Conservation (phyloP, 129 eudicot species). For the Pseudognaphalium luteoalbum region DNA sequence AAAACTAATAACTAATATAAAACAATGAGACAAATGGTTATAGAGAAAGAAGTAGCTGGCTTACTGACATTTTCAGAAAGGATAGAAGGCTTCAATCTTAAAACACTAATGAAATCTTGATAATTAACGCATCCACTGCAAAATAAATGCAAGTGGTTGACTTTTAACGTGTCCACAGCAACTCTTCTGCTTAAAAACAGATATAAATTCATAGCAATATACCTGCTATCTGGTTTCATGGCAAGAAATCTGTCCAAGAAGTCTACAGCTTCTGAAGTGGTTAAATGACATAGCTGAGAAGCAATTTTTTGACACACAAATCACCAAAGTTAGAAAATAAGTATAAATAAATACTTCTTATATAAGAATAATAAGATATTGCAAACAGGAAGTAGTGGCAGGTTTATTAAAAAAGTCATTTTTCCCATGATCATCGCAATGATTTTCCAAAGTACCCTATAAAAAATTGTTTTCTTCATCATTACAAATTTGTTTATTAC, state of each 20-base stretch:
- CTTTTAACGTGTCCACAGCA: background rate
- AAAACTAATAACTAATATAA: background rate
- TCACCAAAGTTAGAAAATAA: background rate
- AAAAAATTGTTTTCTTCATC: background rate
- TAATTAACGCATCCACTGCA: conserved; percentile 71
- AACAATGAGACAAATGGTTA: background rate
- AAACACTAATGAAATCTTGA: conserved; percentile 60
- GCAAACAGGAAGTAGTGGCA: background rate
- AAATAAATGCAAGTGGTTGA: conserved; percentile 18
- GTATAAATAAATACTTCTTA: background rate
- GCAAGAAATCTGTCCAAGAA: conserved; percentile 77
- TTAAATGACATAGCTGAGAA: conserved; percentile 62
- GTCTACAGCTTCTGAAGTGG: conserved; percentile 69
- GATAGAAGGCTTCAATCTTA: conserved; percentile 67
- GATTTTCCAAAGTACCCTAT: background rate
- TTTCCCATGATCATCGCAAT: background rate
- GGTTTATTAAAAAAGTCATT: background rate
- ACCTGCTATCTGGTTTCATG: conserved; percentile 91
- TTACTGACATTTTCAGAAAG: conserved; percentile 65
- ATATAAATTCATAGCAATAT: conserved; percentile 10
- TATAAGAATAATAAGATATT: too few species aligned
- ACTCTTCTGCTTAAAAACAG: conserved; percentile 3
- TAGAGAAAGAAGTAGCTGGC: conserved; percentile 12
- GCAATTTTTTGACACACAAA: background rate
- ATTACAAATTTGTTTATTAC: background rate